Base-by-base conservation (phyloP, 805 yeast genomes). In the Dipodascus geniculatus region DNA sequence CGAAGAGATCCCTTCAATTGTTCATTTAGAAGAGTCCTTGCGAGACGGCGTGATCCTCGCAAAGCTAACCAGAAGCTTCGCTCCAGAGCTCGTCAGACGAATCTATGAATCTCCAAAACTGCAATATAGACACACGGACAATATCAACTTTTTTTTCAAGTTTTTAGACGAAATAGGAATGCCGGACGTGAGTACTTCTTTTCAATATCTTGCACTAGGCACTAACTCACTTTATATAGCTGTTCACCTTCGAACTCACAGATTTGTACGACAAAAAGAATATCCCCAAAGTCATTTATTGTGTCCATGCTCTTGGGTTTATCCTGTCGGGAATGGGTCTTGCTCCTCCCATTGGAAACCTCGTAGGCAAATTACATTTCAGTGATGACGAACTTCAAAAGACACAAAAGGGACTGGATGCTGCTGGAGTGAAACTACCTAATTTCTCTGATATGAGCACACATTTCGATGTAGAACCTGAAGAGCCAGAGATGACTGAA, bases 181-280 rank as follows among this genome's bases (percentile, higher is more conserved):
- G 59, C 99, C 98, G 0, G 90, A 87, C 54, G 75, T 89, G 20
- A n/a, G 44, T 38, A n/a, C 20, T 11, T 38, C 20, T 38, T 38
- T 23, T 11, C 19, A 19, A 1, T 6, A 1, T 35, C 31, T 3
- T 38, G 22, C 24, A 22, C 14, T 50, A 20, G n/a, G n/a, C n/a
- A 23, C 22, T 23, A 47, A 19, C 19, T 44, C 17, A 22, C 20
- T 17, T 4, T 16, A 49, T 56, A 54, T 55, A 61, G 44, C 19
- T 38, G 53, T 93, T 90, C 66, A 77, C 85, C 50, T 93, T 93
- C 65, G 99, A 91, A 65, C 77, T 90, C 55, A 89, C 96, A 2
- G 99, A 93, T 68, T 74, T 93, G 38, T 93, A 89, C 68, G 97
- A 93, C 64, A 83, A 84, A 63, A 90, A 88, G 63, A 86, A 91